Evolutionary conservation across 2,329 filamentous ascomycete genomes (phyloP).

Genomic region (Domatiomyces catenatus): DNA sequence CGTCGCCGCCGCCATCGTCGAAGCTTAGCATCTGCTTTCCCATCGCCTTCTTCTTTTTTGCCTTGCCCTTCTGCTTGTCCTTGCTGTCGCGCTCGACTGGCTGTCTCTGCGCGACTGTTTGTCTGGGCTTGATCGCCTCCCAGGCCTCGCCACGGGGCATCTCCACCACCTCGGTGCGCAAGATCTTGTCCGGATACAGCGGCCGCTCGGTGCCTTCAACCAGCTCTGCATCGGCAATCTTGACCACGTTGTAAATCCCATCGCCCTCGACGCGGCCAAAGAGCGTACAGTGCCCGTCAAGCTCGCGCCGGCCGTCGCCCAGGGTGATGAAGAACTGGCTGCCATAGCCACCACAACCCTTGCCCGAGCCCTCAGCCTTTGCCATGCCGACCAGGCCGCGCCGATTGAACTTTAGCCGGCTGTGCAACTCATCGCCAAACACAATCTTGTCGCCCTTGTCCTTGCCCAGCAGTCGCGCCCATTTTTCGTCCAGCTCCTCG

Average conservation of each 20-base stretch:
- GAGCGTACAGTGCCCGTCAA: constrained; percentile 80
- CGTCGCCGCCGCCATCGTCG: constrained; percentile 25
- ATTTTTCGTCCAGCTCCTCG: constrained; percentile 34
- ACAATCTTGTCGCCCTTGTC: constrained; percentile 42
- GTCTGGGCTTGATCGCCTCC: constrained; percentile 25
- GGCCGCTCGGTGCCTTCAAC: constrained; percentile 66
- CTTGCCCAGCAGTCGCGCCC: constrained; percentile 36
- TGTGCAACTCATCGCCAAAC: constrained; percentile 84
- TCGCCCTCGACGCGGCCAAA: constrained; percentile 87
- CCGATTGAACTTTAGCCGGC: constrained; percentile 79
- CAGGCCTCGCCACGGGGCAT: constrained; percentile 29
- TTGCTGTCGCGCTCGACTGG: constrained; percentile 18
- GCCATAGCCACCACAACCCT: constrained; percentile 67
- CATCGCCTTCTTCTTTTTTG: constrained; percentile 29
- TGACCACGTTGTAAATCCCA: constrained; percentile 88
- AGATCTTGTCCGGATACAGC: constrained; percentile 67
- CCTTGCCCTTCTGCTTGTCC: constrained; percentile 20
- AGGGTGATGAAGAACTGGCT: constrained; percentile 97
- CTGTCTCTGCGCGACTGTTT: constrained; percentile 20
- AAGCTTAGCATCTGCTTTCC: constrained; percentile 33
- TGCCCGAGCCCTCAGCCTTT: constrained; percentile 38
- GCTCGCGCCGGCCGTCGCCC: constrained; percentile 60
- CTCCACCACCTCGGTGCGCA: constrained; percentile 30
- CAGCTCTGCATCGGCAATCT: constrained; percentile 79
- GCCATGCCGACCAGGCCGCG: constrained; percentile 91